These are phyloP conservation scores for Multifurca ochricompacta DNA, from an alignment of 768 basidiomycete genomes.

Conservation along the genomic window DNA sequence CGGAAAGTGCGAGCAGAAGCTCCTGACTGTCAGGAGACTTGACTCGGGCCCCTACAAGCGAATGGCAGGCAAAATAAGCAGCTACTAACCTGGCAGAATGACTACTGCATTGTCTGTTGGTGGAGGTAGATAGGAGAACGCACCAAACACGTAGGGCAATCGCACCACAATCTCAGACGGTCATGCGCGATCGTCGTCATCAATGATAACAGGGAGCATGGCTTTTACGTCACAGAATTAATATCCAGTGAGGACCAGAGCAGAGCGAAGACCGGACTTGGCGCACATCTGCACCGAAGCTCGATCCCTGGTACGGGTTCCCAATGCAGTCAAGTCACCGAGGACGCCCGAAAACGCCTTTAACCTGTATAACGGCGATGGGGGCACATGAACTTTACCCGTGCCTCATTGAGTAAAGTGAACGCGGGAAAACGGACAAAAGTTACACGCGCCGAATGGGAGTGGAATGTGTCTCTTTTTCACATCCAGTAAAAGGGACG, in stretches of 20 bases:
- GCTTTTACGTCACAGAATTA: constrained; percentile 18
- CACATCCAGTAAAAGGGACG: too few relatives aligned
- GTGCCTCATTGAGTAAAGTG: constrained; percentile 16
- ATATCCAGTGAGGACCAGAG: constrained; percentile 9
- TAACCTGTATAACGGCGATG: constrained; percentile 19
- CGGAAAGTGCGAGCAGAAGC: constrained; percentile 3
- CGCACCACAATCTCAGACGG: constrained; percentile 7
- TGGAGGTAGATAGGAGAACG: constrained; percentile 16
- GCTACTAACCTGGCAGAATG: background rate
- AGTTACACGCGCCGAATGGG: constrained; percentile 1
- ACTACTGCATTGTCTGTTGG: constrained; percentile 1
- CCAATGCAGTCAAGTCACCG: constrained; percentile 5
- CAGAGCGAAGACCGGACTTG: constrained; percentile 18
- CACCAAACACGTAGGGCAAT: constrained; percentile 1
- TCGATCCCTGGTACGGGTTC: constrained; percentile 19
- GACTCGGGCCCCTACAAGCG: constrained; percentile 6
- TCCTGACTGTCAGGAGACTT: constrained; percentile 18
- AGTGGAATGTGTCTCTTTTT: too few relatives aligned
- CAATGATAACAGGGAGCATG: constrained; percentile 14
- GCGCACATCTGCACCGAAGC: constrained; percentile 19
- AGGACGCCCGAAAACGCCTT: constrained; percentile 15
- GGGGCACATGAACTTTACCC: constrained; percentile 14
- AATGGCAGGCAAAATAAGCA: constrained; percentile 3
- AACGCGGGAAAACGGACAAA: constrained; percentile 13
- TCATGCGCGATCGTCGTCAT: constrained; percentile 14